These are phyloP conservation scores for Apophysomyces trapeziformis DNA, from an alignment of 371 early-diverging fungal species.

Conservation along the genomic window DNA sequence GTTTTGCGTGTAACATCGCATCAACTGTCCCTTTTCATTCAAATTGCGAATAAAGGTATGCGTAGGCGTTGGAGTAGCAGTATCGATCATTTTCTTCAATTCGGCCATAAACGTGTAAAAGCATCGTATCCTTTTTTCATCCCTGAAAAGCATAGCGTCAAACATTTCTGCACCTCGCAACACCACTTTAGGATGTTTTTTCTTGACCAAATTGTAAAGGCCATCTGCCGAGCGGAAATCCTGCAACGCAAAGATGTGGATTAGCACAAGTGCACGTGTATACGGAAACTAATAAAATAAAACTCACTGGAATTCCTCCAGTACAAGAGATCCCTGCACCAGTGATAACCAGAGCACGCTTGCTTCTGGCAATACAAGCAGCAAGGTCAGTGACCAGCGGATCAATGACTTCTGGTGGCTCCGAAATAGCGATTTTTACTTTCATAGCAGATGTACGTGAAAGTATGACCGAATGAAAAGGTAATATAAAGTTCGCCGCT, in stretches of 20 bases:
- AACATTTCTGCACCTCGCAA: conserved; percentile 94
- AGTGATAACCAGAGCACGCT: conserved; percentile 80
- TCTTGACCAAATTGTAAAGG: conserved; percentile 83
- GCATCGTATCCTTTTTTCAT: conserved; percentile 71
- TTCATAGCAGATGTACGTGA: conserved; percentile 17
- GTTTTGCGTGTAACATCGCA: conserved; percentile 97
- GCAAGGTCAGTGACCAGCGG: conserved; percentile 52
- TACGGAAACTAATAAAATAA: background rate
- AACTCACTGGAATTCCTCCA: conserved; percentile 85
- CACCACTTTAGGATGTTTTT: conserved; percentile 72
- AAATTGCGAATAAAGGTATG: conserved; percentile 88
- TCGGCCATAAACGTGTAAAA: conserved; percentile 97
- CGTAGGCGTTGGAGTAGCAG: conserved; percentile 82
- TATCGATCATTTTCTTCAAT: conserved; percentile 75
- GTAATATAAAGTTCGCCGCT: conserved; percentile 6
- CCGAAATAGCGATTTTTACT: conserved; percentile 41
- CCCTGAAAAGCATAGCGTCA: conserved; percentile 89
- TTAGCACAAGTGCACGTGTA: background rate
- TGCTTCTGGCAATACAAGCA: conserved; percentile 63
- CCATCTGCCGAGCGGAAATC: conserved; percentile 87
- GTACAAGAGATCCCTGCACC: conserved; percentile 95
- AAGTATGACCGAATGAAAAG: background rate
- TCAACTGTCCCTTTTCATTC: conserved; percentile 70
- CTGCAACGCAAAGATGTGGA: conserved; percentile 36
- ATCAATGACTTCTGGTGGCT: conserved; percentile 45